Conservation (phyloP, 805 yeast genomes). For the Wickerhamomyces queroliae region DNA sequence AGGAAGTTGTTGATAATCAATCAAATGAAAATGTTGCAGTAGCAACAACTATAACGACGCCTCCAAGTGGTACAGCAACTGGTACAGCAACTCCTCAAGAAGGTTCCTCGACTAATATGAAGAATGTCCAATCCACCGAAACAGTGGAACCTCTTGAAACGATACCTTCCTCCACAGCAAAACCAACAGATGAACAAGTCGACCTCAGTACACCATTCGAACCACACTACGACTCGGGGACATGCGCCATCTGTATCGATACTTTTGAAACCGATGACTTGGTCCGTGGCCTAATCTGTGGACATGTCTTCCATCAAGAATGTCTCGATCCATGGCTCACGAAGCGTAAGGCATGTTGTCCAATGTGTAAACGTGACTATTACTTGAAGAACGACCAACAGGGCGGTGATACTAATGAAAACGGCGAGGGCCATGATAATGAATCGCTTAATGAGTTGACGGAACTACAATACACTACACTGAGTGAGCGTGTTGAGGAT, state of each 20-base stretch:
- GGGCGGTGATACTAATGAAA: conserved; percentile 8
- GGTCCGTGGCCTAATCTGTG: conserved; percentile 73
- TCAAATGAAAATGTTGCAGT: conserved; percentile 1
- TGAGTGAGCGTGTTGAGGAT: conserved; percentile 36
- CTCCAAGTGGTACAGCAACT: no score
- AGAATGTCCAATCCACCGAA: not conserved
- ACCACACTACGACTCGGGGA: conserved; percentile 55
- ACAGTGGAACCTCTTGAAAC: not conserved
- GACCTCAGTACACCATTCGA: conserved; percentile 21
- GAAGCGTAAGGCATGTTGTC: conserved; percentile 73
- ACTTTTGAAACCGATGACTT: conserved; percentile 51
- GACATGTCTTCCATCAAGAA: conserved; percentile 75
- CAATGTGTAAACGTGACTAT: conserved; percentile 73
- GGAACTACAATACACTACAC: conserved; percentile 32
- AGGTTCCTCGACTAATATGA: not conserved
- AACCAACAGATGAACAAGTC: conserved; percentile 1
- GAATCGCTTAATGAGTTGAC: conserved; percentile 19
- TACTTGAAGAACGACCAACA: conserved; percentile 23
- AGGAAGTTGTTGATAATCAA: conserved; percentile 4
- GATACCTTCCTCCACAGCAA: no score
- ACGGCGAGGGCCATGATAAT: conserved; percentile 22
- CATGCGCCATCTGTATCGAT: conserved; percentile 78
- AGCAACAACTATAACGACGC: not conserved
- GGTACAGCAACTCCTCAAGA: no score
- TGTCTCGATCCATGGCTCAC: conserved; percentile 83